Conservation (phyloP, 495 filamentous ascomycete genomes). For the Opeltia flavorubescens region DNA sequence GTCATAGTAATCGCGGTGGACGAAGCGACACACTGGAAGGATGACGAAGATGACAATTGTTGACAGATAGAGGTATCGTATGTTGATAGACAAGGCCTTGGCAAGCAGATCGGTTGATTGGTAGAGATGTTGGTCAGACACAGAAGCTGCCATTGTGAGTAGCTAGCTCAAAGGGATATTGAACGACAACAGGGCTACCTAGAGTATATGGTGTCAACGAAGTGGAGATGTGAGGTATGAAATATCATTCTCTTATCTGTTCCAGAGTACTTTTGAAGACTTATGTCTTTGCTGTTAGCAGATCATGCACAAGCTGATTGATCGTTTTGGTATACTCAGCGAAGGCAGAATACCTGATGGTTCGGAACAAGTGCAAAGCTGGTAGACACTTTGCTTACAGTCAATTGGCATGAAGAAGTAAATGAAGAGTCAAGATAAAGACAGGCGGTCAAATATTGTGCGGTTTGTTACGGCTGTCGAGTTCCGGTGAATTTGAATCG, state of each 20-base stretch:
- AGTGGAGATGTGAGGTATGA: not conserved
- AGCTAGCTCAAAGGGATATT: slow-evolving; percentile 20
- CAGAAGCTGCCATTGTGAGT: slow-evolving; percentile 34
- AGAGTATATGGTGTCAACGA: slow-evolving; percentile 3
- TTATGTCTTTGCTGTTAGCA: no score
- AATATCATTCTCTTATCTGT: slow-evolving; percentile 7
- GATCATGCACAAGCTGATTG: no score
- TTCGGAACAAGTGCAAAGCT: no score
- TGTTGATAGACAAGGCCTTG: slow-evolving; percentile 28
- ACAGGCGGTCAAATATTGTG: no score
- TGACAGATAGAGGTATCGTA: slow-evolving; percentile 29
- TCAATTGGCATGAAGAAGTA: no score
- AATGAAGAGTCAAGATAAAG: no score
- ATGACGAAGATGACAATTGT: slow-evolving; percentile 33
- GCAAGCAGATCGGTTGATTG: slow-evolving; percentile 29
- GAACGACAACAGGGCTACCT: slow-evolving; percentile 10
- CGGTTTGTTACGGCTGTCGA: no score
- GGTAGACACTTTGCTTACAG: no score
- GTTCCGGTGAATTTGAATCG: no score
- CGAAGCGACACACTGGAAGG: slow-evolving; percentile 35
- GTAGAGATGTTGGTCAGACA: slow-evolving; percentile 27
- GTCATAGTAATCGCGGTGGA: slow-evolving; percentile 61
- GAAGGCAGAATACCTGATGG: no score
- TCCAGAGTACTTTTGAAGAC: slow-evolving; percentile 13
- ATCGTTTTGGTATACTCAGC: no score